Evolutionary conservation across 805 yeast genomes (phyloP).

Genomic region (Suhomyces sp.): DNA sequence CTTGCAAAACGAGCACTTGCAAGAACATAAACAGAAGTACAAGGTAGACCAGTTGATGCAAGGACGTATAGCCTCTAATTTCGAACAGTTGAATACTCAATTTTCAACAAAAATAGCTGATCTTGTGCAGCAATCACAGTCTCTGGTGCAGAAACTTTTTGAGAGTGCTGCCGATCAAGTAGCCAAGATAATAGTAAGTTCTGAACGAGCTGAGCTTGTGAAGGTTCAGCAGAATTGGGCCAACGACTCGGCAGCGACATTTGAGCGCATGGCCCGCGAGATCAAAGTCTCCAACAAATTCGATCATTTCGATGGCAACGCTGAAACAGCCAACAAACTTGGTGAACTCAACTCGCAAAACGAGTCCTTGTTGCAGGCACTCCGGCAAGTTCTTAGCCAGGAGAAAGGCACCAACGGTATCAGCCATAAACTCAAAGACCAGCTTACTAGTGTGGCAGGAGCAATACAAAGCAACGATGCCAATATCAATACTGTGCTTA

Average conservation of each 20-base stretch:
- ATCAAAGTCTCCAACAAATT: background rate
- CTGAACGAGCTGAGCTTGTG: background rate
- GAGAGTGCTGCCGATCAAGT: conserved; percentile 1
- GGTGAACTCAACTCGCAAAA: background rate
- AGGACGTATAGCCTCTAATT: background rate
- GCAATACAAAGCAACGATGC: conserved; percentile 4
- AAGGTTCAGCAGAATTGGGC: background rate
- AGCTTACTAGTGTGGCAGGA: background rate
- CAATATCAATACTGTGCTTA: conserved; percentile 1
- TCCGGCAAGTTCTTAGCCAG: background rate
- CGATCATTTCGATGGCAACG: background rate
- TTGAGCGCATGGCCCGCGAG: background rate
- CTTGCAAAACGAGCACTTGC: conserved; percentile 15
- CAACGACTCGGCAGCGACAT: background rate
- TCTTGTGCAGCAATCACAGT: conserved; percentile 2
- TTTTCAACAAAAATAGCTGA: background rate
- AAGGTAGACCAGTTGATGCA: conserved; percentile 1
- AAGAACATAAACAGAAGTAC: conserved; percentile 1
- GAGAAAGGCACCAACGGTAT: background rate
- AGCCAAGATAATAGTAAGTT: background rate
- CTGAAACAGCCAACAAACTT: background rate
- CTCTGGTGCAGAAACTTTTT: conserved; percentile 1
- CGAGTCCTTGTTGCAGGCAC: background rate
- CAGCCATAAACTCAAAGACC: background rate
- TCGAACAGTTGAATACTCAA: conserved; percentile 3